A percentile compares a stretch with the other conserved stretches of the same genome.
Evolutionary conservation across 2,329 filamentous ascomycete species (phyloP).

Genomic region (Penicillium sp.): DNA sequence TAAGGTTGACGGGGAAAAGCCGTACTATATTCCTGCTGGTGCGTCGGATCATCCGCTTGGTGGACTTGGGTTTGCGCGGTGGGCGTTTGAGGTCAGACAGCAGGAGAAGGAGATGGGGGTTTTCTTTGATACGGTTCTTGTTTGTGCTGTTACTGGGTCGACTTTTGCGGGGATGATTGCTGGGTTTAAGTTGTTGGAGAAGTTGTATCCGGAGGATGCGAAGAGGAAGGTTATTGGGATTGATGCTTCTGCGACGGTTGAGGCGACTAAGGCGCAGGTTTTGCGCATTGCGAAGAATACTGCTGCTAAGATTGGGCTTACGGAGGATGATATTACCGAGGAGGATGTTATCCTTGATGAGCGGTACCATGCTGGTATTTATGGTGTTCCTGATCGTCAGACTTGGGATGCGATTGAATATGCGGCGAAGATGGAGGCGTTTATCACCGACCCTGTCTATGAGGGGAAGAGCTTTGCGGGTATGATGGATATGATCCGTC

Average conservation of each 20-base stretch:
- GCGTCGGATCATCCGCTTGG: slow-evolving; percentile 70
- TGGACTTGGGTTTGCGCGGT: slow-evolving; percentile 68
- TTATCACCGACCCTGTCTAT: slow-evolving; percentile 75
- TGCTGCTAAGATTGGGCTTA: slow-evolving; percentile 61
- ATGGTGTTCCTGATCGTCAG: slow-evolving; percentile 65
- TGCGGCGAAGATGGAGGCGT: slow-evolving; percentile 66
- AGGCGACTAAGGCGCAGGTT: slow-evolving; percentile 65
- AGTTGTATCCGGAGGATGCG: slow-evolving; percentile 40
- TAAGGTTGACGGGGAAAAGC: slow-evolving; percentile 54
- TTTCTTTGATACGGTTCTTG: slow-evolving; percentile 67
- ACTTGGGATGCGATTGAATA: slow-evolving; percentile 70
- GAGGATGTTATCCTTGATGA: slow-evolving; percentile 64
- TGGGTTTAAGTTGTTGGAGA: slow-evolving; percentile 66
- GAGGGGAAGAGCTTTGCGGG: slow-evolving; percentile 74
- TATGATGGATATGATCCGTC: slow-evolving; percentile 66
- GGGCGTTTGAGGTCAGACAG: slow-evolving; percentile 66
- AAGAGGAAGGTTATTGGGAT: slow-evolving; percentile 64
- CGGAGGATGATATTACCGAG: slow-evolving; percentile 59
- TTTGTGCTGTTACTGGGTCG: slow-evolving; percentile 69
- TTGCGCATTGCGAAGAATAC: slow-evolving; percentile 66
- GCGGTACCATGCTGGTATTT: slow-evolving; percentile 65
- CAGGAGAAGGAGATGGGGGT: slow-evolving; percentile 63
- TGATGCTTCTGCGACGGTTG: slow-evolving; percentile 60
- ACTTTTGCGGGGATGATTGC: slow-evolving; percentile 72
- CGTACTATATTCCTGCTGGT: slow-evolving; percentile 71